Evolutionary conservation across 352 stramenopile genomes (phyloP).

Genomic region (Phytopythium boreale): DNA sequence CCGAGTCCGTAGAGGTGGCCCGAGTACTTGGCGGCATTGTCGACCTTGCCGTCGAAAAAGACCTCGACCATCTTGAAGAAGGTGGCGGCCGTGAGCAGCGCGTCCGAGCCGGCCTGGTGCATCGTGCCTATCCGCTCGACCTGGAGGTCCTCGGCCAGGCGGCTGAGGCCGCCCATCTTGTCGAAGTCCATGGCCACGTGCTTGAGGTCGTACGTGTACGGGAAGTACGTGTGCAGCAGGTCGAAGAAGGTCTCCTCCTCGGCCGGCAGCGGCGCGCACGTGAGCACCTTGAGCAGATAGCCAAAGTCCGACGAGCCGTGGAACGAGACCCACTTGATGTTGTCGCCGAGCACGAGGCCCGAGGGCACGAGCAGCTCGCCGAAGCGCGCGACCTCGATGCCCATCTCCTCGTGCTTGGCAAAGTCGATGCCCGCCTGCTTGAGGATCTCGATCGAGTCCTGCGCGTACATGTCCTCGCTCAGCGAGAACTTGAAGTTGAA

Average conservation of each 20-base stretch:
- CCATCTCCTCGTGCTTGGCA: conserved; percentile 92
- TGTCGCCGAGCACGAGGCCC: conserved; percentile 97
- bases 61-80: conserved; percentile 92
- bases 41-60: conserved; percentile 84
- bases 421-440: conserved; percentile 98
- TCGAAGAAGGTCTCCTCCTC: conserved; percentile 96
- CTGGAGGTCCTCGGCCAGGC: conserved; percentile 94
- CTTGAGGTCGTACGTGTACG: conserved; percentile 98
- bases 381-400: conserved; percentile 97
- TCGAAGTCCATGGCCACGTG: conserved; percentile 98
- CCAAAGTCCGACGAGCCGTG: conserved; percentile 99
- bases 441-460: conserved; percentile 99
- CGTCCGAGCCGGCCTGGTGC: conserved; percentile 98
- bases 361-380: conserved; percentile 97
- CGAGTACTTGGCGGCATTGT: conserved; percentile 82
- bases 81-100: conserved; percentile 93
- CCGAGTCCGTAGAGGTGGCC: conserved; percentile 84
- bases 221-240: conserved; percentile 98
- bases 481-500: conserved; percentile 99
- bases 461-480: conserved; percentile 98
- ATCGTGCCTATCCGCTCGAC: conserved; percentile 98
- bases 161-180: conserved; percentile 96
- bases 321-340: conserved; percentile 99
- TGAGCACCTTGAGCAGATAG: conserved; percentile 97
- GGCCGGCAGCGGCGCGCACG: conserved; percentile 84